Conservation (phyloP, 2,329 filamentous ascomycete genomes). For the Onygena corvina region DNA sequence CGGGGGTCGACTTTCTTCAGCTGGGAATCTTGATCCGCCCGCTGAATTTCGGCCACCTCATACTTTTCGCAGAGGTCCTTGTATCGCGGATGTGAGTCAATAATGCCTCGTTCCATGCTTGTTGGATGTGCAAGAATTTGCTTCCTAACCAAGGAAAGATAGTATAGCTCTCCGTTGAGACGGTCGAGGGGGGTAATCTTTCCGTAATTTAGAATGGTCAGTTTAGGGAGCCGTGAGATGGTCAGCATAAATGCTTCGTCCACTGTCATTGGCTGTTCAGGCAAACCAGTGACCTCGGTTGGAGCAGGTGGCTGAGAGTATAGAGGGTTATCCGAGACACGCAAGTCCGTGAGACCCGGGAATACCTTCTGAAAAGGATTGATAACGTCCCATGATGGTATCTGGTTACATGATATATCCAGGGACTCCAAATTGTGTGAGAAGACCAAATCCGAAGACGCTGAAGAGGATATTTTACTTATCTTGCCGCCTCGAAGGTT, state of each 20-base stretch:
- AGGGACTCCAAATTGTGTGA: constrained; percentile 48
- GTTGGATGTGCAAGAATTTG: constrained; percentile 45
- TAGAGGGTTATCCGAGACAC: constrained; percentile 76
- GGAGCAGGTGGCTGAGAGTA: constrained; percentile 43
- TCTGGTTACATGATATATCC: constrained; percentile 61
- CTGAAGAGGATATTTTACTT: constrained; percentile 24
- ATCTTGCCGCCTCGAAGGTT: constrained; percentile 68
- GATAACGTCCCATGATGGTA: constrained; percentile 61
- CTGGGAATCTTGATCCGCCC: constrained; percentile 32
- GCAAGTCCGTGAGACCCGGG: constrained; percentile 61
- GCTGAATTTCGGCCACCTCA: constrained; percentile 54
- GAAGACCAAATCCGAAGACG: constrained; percentile 40
- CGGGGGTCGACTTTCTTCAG: constrained; percentile 49
- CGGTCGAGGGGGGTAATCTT: constrained; percentile 61
- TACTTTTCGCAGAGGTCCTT: constrained; percentile 61
- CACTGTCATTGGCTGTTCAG: constrained; percentile 36
- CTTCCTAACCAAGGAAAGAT: constrained; percentile 69
- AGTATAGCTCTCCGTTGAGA: constrained; percentile 83
- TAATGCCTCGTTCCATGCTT: constrained; percentile 39
- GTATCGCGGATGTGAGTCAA: constrained; percentile 59
- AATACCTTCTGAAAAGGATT: constrained; percentile 55
- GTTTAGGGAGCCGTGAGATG: constrained; percentile 56
- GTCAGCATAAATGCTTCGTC: constrained; percentile 87
- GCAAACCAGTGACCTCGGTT: constrained; percentile 30
- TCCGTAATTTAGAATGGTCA: constrained; percentile 50